phyloP scores from a whole-genome alignment of 768 basidiomycete genomes.

The Dentipellis fragilis region DNA sequence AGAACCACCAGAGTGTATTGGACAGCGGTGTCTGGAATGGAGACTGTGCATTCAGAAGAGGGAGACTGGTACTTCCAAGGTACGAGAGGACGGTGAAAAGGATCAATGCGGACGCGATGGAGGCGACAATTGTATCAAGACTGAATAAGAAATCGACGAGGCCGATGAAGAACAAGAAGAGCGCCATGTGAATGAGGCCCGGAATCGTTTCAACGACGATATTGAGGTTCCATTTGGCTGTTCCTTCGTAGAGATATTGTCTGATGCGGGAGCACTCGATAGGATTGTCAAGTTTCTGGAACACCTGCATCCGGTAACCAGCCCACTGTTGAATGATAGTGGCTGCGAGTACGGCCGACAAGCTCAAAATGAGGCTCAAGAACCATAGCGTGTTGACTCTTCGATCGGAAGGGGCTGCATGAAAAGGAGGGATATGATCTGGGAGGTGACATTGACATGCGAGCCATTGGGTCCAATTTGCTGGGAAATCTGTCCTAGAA shows the following conservation, averaged over 20 bases:
- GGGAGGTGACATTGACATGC: neutral
- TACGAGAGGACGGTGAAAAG: constrained; percentile 7
- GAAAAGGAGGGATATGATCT: constrained; percentile 4
- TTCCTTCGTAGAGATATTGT: constrained; percentile 26
- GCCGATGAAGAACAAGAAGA: constrained; percentile 41
- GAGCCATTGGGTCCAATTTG: neutral
- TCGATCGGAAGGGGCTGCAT: constrained; percentile 20
- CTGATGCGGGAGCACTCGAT: constrained; percentile 29
- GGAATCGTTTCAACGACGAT: constrained; percentile 33
- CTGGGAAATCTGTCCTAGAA: neutral
- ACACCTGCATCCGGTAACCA: constrained; percentile 25
- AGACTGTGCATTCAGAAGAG: constrained; percentile 1
- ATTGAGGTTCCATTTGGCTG: constrained; percentile 29
- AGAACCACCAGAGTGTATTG: neutral
- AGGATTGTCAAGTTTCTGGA: constrained; percentile 19
- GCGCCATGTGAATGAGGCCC: constrained; percentile 42
- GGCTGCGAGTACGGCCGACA: constrained; percentile 32
- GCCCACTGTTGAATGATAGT: too few species aligned
- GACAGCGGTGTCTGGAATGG: constrained; percentile 7
- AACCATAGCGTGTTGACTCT: constrained; percentile 36
- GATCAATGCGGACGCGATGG: neutral
- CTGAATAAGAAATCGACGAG: constrained; percentile 33
- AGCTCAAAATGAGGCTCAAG: constrained; percentile 23
- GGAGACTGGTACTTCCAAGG: neutral
- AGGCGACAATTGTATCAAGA: constrained; percentile 8